Percentiles rank a stretch among this genome's conserved stretches.
Conservation (phyloP, 2,329 filamentous ascomycete species). For the Dactylellina leptospora region DNA sequence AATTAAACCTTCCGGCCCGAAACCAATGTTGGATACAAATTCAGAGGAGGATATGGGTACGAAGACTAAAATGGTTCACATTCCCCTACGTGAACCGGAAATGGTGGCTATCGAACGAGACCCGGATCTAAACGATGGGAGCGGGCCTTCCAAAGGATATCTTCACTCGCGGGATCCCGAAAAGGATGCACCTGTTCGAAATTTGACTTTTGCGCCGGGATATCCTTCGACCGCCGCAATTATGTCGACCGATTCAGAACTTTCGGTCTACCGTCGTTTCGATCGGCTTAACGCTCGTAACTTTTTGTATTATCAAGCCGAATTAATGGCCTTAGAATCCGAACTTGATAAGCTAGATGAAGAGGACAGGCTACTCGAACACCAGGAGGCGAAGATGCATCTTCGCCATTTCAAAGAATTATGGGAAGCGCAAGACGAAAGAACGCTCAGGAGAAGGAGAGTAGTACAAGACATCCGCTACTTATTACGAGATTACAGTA, state of each 20-base stretch:
- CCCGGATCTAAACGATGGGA: neutral
- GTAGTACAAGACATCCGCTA: slow-evolving; percentile 19
- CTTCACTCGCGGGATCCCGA: slow-evolving; percentile 34
- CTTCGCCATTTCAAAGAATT: slow-evolving; percentile 37
- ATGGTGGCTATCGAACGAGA: neutral
- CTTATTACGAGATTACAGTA: slow-evolving; percentile 28
- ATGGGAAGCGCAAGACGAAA: neutral
- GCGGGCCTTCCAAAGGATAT: neutral
- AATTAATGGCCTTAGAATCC: slow-evolving; percentile 39
- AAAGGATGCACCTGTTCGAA: slow-evolving; percentile 32
- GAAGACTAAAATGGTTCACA: slow-evolving; percentile 27
- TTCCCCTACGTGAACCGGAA: slow-evolving; percentile 14
- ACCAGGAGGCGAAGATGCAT: slow-evolving; percentile 16
- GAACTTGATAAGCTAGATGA: slow-evolving; percentile 41
- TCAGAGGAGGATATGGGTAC: neutral
- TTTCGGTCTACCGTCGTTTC: slow-evolving; percentile 44
- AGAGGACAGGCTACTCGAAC: slow-evolving; percentile 23
- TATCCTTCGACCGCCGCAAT: slow-evolving; percentile 45
- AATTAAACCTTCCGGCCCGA: neutral
- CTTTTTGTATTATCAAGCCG: slow-evolving; percentile 38
- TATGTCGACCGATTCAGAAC: slow-evolving; percentile 37
- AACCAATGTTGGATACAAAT: neutral
- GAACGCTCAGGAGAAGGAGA: slow-evolving; percentile 3
- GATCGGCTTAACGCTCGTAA: slow-evolving; percentile 36
- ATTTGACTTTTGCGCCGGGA: slow-evolving; percentile 28